Evolutionary conservation across 2,329 filamentous ascomycete genomes (phyloP).

Genomic region (Talaromyces marneffei): DNA sequence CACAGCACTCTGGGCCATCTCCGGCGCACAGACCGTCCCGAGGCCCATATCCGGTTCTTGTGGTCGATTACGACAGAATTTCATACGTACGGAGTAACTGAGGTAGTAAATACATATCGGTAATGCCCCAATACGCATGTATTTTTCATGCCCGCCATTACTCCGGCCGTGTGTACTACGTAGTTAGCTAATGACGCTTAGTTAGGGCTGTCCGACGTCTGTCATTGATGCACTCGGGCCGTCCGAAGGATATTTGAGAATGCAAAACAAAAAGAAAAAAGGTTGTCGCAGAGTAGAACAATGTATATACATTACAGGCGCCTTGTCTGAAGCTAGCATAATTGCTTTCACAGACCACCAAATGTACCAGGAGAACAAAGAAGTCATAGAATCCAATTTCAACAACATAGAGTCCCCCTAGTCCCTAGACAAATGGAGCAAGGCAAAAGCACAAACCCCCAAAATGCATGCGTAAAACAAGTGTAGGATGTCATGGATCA

Average conservation of each 20-base stretch:
- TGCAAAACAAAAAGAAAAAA: neutral
- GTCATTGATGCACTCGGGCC: neutral
- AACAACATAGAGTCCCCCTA: neutral
- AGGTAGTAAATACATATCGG: constrained; percentile 1
- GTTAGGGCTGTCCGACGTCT: neutral
- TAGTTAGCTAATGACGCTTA: no score
- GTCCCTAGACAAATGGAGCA: neutral
- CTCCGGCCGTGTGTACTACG: no score
- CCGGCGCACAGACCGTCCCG: neutral
- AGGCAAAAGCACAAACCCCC: neutral
- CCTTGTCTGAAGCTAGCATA: neutral
- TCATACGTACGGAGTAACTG: no score
- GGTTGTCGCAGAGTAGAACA: neutral
- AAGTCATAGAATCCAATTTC: neutral
- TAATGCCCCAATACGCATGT: neutral
- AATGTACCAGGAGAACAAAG: neutral
- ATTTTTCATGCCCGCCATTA: neutral
- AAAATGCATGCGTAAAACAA: constrained; percentile 4
- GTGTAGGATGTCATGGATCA: neutral
- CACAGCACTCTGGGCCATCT: no score
- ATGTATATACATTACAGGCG: neutral
- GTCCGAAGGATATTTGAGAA: no score
- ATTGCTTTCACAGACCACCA: neutral
- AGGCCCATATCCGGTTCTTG: neutral
- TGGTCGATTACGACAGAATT: no score